A percentile compares a stretch with the other conserved stretches of the same genome.
Evolutionary conservation across 805 yeast species (phyloP).

Genomic region (Barnettozyma populi): DNA sequence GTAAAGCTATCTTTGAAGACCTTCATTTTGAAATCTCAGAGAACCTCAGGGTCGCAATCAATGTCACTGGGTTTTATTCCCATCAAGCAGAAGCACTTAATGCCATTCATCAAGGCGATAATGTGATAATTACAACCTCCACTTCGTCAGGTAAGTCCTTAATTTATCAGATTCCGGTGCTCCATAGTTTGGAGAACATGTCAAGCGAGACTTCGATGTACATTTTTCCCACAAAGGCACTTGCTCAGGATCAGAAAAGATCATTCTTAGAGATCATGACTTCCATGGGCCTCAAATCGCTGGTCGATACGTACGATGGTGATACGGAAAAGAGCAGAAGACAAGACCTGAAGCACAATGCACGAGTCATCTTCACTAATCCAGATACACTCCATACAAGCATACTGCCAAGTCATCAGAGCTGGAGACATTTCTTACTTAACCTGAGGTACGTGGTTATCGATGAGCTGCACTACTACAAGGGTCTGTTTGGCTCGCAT

Average conservation of each 20-base stretch:
- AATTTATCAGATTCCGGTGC: conserved; percentile 83
- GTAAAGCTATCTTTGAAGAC: conserved; percentile 40
- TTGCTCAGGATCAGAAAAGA: conserved; percentile 94
- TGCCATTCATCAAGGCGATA: conserved; percentile 46
- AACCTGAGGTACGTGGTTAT: conserved; percentile 71
- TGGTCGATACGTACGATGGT: conserved; percentile 86
- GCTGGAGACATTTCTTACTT: conserved; percentile 66
- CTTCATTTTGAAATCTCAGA: conserved; percentile 43
- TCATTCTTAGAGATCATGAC: conserved; percentile 58
- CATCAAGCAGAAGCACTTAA: conserved; percentile 83
- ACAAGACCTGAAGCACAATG: conserved; percentile 46
- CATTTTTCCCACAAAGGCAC: conserved; percentile 93
- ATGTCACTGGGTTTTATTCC: conserved; percentile 49
- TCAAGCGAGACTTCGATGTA: conserved; percentile 64
- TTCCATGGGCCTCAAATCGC: conserved; percentile 42
- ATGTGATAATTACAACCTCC: conserved; percentile 87
- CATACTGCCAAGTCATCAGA: conserved; percentile 68
- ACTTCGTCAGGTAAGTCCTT: conserved; percentile 96
- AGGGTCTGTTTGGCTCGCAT: conserved; percentile 89
- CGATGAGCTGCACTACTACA: conserved; percentile 82
- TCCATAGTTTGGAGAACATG: conserved; percentile 39
- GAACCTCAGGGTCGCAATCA: conserved; percentile 47
- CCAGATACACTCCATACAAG: conserved; percentile 92
- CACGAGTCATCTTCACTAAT: conserved; percentile 84
- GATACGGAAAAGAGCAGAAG: conserved; percentile 70